A percentile compares a stretch with the other conserved stretches of the same genome.
phyloP scores from a whole-genome alignment of 2,329 filamentous ascomycete species.

The Sclerotinia borealis region DNA sequence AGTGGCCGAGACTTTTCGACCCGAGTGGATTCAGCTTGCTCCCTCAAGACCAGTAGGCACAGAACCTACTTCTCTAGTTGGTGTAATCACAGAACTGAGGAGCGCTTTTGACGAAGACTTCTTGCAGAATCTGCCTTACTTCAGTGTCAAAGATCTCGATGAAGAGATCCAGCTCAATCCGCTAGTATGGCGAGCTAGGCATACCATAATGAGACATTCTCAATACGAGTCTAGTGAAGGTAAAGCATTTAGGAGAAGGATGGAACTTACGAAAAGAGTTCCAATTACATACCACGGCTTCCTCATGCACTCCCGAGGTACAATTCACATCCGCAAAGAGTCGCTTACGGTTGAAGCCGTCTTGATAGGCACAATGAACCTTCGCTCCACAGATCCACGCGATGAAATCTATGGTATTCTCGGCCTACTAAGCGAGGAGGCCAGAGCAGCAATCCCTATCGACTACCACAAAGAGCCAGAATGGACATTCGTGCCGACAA shows the following conservation, averaged over 20 bases:
- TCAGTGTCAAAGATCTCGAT: background rate
- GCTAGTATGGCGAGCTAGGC: background rate
- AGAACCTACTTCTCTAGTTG: background rate
- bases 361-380: conserved; percentile 9
- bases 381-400: conserved; percentile 12
- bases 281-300: conserved; percentile 10
- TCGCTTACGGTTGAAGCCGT: background rate
- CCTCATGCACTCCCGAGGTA: conserved; percentile 10
- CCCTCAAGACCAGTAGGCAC: background rate
- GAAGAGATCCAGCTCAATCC: background rate
- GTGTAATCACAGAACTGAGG: background rate
- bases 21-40: background rate
- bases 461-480: conserved; percentile 7
- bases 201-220: conserved; percentile 1
- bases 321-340: background rate
- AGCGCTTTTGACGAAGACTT: background rate
- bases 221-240: conserved; percentile 5
- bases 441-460: conserved; percentile 2
- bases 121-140: background rate
- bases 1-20: conserved; percentile 1
- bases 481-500: conserved; percentile 12
- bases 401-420: conserved; percentile 15
- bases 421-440: conserved; percentile 5
- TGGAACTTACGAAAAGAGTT: conserved; percentile 6
- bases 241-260: conserved; percentile 10